Percentiles rank a stretch among this genome's conserved stretches.
These are phyloP conservation scores for Sungouiella blattae DNA, from an alignment of 805 yeast genomes.

Conservation along the genomic window DNA sequence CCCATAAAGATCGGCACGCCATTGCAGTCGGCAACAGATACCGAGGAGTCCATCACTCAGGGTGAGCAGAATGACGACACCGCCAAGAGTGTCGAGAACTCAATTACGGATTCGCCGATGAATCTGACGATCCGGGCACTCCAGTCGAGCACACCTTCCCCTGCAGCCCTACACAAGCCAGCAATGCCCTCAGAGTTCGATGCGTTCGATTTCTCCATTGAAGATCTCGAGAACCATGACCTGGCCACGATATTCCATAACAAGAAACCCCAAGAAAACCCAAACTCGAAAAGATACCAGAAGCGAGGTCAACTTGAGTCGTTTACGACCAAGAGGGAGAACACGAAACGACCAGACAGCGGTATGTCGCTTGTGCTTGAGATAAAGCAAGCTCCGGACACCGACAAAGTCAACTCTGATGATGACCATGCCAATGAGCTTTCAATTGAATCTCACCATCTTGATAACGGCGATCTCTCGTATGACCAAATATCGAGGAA, in stretches of 20 bases:
- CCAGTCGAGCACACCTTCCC: background rate
- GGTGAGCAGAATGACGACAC: too few species aligned
- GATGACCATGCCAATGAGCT: too few species aligned
- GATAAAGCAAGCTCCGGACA: background rate
- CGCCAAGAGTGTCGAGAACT: too few species aligned
- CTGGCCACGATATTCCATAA: slow-evolving; percentile 8
- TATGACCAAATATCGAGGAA: too few species aligned
- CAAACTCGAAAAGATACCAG: background rate
- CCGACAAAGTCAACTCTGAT: too few species aligned
- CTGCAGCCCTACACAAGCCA: background rate
- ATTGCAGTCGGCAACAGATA: background rate
- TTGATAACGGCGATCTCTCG: background rate
- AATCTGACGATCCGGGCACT: background rate
- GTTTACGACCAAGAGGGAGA: background rate
- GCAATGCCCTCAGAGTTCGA: slow-evolving; percentile 3
- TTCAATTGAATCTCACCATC: too few species aligned
- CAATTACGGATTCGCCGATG: background rate
- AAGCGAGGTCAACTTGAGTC: too few species aligned
- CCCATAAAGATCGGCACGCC: background rate
- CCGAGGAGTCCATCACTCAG: background rate
- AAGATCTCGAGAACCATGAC: slow-evolving; percentile 11
- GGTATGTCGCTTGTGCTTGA: background rate
- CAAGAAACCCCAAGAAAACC: background rate
- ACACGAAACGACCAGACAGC: background rate
- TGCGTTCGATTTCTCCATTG: slow-evolving; percentile 15